Percentiles rank a stretch among this genome's conserved stretches.
phyloP scores from a whole-genome alignment of 2,329 filamentous ascomycete genomes.

The Zymoseptoria crescenta region DNA sequence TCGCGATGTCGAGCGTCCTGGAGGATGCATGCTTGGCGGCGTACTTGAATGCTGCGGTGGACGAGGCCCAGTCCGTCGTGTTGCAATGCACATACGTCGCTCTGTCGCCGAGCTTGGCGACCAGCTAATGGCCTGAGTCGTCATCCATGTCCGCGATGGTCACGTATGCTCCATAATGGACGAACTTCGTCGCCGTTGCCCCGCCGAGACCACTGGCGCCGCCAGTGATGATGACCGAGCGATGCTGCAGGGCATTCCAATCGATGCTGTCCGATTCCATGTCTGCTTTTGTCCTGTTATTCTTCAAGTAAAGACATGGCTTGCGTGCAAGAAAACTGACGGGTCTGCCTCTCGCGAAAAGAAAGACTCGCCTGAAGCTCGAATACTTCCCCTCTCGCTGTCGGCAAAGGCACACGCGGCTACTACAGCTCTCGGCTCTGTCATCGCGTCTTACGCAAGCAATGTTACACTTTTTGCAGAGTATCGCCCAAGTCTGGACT shows the following conservation, averaged over 20 bases:
- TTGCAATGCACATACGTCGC: constrained; percentile 8
- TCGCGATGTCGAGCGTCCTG: constrained; percentile 8
- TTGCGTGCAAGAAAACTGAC: neutral
- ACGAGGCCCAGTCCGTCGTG: constrained; percentile 6
- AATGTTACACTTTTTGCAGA: neutral
- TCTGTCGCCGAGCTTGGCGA: constrained; percentile 1
- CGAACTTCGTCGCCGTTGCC: constrained; percentile 4
- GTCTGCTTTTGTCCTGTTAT: too few relatives aligned
- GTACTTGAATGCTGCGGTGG: constrained; percentile 8
- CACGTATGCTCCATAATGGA: constrained; percentile 7
- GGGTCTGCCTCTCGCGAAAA: too few relatives aligned
- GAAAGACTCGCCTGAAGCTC: neutral
- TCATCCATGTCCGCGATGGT: constrained; percentile 9
- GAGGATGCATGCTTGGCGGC: constrained; percentile 4
- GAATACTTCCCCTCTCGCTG: neutral
- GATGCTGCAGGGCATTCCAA: constrained; percentile 3
- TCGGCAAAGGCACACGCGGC: neutral
- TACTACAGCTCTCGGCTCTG: neutral
- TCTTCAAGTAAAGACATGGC: too few relatives aligned
- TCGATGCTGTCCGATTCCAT: neutral
- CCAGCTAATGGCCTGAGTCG: constrained; percentile 4
- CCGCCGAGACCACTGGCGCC: constrained; percentile 8
- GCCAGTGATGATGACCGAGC: constrained; percentile 10
- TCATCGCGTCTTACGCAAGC: neutral
- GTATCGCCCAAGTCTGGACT: too few relatives aligned